Base-by-base conservation (phyloP, 2,329 filamentous ascomycete species). In the Colletotrichum graminicola region DNA sequence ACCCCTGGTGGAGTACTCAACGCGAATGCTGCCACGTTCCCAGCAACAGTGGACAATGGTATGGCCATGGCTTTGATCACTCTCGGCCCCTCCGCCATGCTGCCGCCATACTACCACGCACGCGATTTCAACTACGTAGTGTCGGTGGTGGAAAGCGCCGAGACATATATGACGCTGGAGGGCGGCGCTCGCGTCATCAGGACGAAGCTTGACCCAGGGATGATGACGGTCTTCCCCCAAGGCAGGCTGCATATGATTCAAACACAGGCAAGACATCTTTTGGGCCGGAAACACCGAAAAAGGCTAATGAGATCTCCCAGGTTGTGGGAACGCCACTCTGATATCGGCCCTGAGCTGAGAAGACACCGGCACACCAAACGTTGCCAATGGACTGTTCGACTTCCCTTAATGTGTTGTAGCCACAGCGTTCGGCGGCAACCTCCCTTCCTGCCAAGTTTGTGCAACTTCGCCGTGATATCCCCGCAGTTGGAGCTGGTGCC, bases 1-100 rank as follows among this genome's bases (percentile, higher is more conserved):
- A 72, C 74, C 10, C 84, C 84, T 1, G 86, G 86, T 16, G 81
- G 82, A 21, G 86, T 88, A 43, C 80, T 85, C 73, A 87, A 85
- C 74, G 86, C 86, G 73, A 86, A 87, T 73, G 83, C 83, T 16
- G 84, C 84, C 23, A 86, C 84, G 26, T 87, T 87, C 73, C 85
- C 85, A 6, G 84, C 84, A 23, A 78, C 84, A 1, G 80, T 81
- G 18, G 83, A 81, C 26, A 80, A 85, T 43, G 84, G 84, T 49
- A 83, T 87, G 78, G 86, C 84, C 18, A 76, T 85, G 76, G 84
- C 81, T 8, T 78, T 84, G 55, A 75, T 85, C 51, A 83, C 81
- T 72, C 80, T 88, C 10, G 86, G 86, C 0, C 84, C 86, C 3
- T 88, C 86, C 75, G 82, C 82, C 21, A 87, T 87, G 82, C 79